Evolutionary conservation across 2,329 filamentous ascomycete genomes (phyloP), one percentile per base, ranked within the genome.

Genomic region (Parascedosporium putredinis): DNA sequence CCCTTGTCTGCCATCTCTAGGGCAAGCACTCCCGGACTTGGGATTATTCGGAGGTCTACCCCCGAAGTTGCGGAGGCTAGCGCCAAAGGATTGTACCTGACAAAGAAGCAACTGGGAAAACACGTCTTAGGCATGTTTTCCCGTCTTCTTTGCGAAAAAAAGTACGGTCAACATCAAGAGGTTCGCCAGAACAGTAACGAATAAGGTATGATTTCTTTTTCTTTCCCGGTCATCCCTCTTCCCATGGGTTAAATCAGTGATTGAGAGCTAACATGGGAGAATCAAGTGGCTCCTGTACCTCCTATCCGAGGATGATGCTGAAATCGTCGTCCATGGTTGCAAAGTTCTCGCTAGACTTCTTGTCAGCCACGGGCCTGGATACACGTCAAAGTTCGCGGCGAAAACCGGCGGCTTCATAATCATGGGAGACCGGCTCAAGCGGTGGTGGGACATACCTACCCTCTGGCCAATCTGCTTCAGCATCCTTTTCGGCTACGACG

Each of bases 171-270:
- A 84, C 53, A 85, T 95, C 50, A 81, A 83, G 60, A 93, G 89
- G 58, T 97, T 98, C 70, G 88, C 89, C 4, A 86, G 85, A 60
- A 94, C 91, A 1, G 91, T 98, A 7, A 96, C 91, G 20, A 95
- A 95, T 58, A 95, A 95, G 76, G 86, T 88, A 70, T n/a, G 59
- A 16, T 16, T 25, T 60, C 52, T 49, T 51, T 23, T 50, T 44
- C 50, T 2, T 34, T 9, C 25, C 16, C 10, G 6, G 20, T 12
- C 34, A 12, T 18, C n/a, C 16, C n/a, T n/a, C 33, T 25, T 5
- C 6, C 23, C 4, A 33, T 18, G 14, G 12, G 20, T n/a, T n/a
- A n/a, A 44, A 7, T 31, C 29, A 55, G 61, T 50, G 64, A 4
- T 36, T 14, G 16, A 22, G 5, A 7, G 40, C 62, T 70, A 61